Conservation (phyloP, 257 asterid species). For the Datura wrightii region DNA sequence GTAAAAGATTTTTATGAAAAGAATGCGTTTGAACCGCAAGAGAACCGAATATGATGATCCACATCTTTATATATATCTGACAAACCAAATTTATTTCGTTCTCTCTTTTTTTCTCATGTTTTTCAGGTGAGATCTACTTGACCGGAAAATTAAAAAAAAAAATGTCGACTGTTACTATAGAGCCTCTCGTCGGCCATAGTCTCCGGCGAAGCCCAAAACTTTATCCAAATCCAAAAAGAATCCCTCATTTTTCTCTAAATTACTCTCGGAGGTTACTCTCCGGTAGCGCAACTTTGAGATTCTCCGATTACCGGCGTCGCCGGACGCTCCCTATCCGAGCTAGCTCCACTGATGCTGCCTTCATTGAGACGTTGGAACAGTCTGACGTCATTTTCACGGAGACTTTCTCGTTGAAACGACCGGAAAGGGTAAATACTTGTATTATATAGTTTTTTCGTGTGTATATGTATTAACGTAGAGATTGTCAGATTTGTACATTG, state of each 20-base stretch:
- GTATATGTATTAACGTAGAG: neutral
- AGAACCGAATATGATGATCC: neutral
- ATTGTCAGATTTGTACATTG: neutral
- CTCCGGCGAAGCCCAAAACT: conserved; percentile 41
- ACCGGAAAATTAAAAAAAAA: neutral
- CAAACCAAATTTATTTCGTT: conserved; percentile 19
- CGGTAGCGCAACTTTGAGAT: conserved; percentile 38
- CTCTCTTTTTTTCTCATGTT: conserved; percentile 13
- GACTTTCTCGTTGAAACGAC: conserved; percentile 55
- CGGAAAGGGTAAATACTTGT: conserved; percentile 50
- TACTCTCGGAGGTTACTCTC: conserved; percentile 39
- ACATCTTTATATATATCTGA: neutral
- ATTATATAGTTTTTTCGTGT: neutral
- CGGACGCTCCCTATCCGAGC: conserved; percentile 35
- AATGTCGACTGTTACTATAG: conserved; percentile 59
- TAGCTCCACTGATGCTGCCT: conserved; percentile 57
- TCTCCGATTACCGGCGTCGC: conserved; percentile 35
- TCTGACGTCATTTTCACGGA: conserved; percentile 48
- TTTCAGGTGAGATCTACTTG: conserved; percentile 17
- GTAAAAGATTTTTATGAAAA: neutral
- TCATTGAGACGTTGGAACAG: conserved; percentile 53
- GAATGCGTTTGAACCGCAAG: neutral
- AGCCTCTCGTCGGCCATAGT: conserved; percentile 45
- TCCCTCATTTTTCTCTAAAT: conserved; percentile 42
- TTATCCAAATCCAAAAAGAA: conserved; percentile 35